phyloP scores from a whole-genome alignment of 2,329 filamentous ascomycete species.

The Myotisia sp. region DNA sequence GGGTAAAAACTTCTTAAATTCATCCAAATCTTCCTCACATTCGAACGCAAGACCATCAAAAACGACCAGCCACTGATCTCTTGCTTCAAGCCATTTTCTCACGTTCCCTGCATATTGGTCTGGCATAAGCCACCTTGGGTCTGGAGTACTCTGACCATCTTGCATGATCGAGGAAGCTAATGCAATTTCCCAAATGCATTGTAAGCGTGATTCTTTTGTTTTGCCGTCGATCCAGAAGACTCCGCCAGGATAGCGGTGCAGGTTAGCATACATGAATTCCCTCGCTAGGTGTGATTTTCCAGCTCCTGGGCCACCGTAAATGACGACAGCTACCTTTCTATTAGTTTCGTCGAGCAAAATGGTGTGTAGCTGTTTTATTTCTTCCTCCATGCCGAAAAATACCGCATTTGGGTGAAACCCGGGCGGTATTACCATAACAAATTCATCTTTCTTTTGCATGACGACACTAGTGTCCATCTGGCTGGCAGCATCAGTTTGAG shows the following conservation, averaged over 20 bases:
- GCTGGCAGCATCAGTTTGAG: too few species aligned
- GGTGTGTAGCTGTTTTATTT: conserved; percentile 44
- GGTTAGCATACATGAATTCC: conserved; percentile 51
- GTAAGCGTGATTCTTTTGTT: conserved; percentile 42
- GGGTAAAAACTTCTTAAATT: conserved; percentile 48
- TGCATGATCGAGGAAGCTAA: conserved; percentile 38
- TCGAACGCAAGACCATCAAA: conserved; percentile 54
- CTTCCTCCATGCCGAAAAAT: conserved; percentile 47
- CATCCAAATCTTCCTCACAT: conserved; percentile 36
- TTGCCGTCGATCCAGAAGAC: conserved; percentile 57
- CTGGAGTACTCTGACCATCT: conserved; percentile 28
- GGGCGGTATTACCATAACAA: conserved; percentile 35
- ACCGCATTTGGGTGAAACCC: conserved; percentile 49
- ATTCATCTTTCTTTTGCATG: conserved; percentile 5
- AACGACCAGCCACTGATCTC: conserved; percentile 52
- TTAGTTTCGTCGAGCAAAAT: conserved; percentile 46
- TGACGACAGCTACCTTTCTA: conserved; percentile 45
- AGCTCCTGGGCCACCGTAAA: conserved; percentile 50
- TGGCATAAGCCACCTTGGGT: conserved; percentile 27
- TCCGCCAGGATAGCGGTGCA: conserved; percentile 47
- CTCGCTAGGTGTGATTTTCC: conserved; percentile 57
- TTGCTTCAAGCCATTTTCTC: conserved; percentile 46
- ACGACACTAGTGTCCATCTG: too few species aligned
- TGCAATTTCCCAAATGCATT: conserved; percentile 53
- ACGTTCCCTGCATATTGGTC: conserved; percentile 43